Evolutionary conservation across 2,329 filamentous ascomycete species (phyloP).

Genomic region (Venturia carpophila): DNA sequence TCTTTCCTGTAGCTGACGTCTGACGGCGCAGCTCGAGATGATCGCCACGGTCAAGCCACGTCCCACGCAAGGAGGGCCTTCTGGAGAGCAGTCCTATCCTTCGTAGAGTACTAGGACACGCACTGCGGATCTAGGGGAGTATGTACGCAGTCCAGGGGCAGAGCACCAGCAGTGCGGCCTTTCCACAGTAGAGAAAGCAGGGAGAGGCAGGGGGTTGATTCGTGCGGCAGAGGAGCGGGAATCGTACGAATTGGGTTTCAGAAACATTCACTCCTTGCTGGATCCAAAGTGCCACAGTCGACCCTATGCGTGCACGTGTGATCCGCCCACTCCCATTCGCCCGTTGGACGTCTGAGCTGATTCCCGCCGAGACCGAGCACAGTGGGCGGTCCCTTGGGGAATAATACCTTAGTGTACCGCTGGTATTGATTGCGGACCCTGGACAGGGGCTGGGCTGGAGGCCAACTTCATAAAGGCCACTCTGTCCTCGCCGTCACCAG

Average conservation of each 20-base stretch:
- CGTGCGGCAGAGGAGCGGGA: neutral
- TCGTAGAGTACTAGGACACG: no score
- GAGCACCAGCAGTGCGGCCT: neutral
- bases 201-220: neutral
- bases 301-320: neutral
- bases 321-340: neutral
- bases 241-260: constrained; percentile 11
- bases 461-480: neutral
- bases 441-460: neutral
- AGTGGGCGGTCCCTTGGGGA: neutral
- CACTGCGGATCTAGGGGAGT: no score
- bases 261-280: neutral
- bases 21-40: neutral
- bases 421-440: neutral
- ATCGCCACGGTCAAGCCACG: neutral
- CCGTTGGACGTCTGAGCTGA: neutral
- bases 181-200: neutral
- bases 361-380: neutral
- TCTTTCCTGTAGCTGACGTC: neutral
- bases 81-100: neutral
- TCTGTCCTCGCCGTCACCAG: neutral
- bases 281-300: neutral
- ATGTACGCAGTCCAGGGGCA: neutral
- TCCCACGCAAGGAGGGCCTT: neutral
- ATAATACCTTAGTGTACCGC: neutral